These are phyloP conservation scores for Sequoia sempervirens DNA, from an alignment of 75 land plant genomes.

Conservation along the genomic window DNA sequence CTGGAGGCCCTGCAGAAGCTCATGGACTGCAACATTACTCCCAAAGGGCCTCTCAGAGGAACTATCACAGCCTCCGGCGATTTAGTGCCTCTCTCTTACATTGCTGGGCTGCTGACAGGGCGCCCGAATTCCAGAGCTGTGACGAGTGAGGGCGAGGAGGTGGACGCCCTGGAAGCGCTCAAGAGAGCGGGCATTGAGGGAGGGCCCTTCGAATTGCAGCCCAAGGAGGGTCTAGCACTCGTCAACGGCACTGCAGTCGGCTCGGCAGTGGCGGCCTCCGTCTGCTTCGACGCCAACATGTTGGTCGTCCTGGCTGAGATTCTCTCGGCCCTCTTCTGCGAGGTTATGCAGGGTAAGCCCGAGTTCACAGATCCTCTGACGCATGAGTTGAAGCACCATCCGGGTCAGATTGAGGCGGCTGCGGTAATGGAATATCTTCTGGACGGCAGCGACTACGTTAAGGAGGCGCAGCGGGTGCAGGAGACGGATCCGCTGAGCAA, in stretches of 20 bases:
- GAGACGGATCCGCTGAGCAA: conserved; percentile 47
- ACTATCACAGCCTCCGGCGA: conserved; percentile 76
- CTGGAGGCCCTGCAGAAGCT: conserved; percentile 53
- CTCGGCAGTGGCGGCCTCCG: conserved; percentile 60
- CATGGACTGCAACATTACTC: conserved; percentile 47
- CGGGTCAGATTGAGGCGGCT: conserved; percentile 51
- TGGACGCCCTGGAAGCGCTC: conserved; percentile 38
- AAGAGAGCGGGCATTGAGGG: conserved; percentile 27
- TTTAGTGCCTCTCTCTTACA: conserved; percentile 67
- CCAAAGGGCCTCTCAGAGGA: conserved; percentile 60
- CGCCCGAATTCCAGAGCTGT: conserved; percentile 46
- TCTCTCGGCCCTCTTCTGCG: conserved; percentile 52
- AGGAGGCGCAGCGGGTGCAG: conserved; percentile 34
- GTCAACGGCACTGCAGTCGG: conserved; percentile 85
- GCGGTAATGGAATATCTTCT: conserved; percentile 44
- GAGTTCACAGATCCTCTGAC: conserved; percentile 19
- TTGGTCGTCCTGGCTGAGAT: conserved; percentile 37
- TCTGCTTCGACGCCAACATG: conserved; percentile 61
- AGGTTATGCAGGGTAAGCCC: conserved; percentile 45
- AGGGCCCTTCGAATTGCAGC: conserved; percentile 53
- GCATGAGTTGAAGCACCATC: conserved; percentile 26
- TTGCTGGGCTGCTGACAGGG: conserved; percentile 65
- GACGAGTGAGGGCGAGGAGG: conserved; percentile 30
- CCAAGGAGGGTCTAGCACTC: conserved; percentile 63
- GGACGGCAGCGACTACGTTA: conserved; percentile 57